Evolutionary conservation across 176 grass and related monocot genomes (phyloP), one percentile per base, ranked within the genome.

Genomic region (Raddia guianensis): DNA sequence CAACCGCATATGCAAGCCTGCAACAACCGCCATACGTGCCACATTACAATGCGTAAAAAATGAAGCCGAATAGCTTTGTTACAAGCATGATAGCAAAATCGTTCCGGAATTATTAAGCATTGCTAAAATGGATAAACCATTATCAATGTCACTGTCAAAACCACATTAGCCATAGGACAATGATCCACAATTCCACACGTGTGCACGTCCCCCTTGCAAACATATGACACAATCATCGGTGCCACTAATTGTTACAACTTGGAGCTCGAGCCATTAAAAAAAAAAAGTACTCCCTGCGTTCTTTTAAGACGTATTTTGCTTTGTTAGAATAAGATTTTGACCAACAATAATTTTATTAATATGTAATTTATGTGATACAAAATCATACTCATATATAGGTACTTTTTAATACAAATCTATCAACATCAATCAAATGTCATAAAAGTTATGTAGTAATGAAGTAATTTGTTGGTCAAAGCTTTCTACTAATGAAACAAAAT

Each of bases 121-220:
- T 33, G 4, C 19, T 33, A 19, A 6, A 37, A 81, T 5, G 6
- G 9, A 61, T 61, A 49, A 46, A 71, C 70, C 68, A 49, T 7
- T 46, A 52, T 70, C 44, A 52, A 18, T 20, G 63, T 63, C 78
- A 40, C 43, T n/a, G 77, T 82, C 19, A 47, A 80, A 72, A 63
- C 63, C 46, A 85, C 76, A 77, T 54, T 63, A 89, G 69, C 61
- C 27, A 21, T 51, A 80, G 19, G 15, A 72, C 47, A 52, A 52
- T 15, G 51, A 42, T 33, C 74, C 51, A 59, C 78, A 74, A 16
- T 66, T 56, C 32, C 52, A 64, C 67, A 83, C 49, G 75, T 57
- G 50, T 59, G 53, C 42, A 42, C 53, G 6, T 37, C 12, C 63
- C 34, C 44, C 33, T 55, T 76, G 32, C 11, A 66, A 79, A 75